Base-by-base conservation (phyloP, 2,329 filamentous ascomycete species). In the Sarocladium kiliense region DNA sequence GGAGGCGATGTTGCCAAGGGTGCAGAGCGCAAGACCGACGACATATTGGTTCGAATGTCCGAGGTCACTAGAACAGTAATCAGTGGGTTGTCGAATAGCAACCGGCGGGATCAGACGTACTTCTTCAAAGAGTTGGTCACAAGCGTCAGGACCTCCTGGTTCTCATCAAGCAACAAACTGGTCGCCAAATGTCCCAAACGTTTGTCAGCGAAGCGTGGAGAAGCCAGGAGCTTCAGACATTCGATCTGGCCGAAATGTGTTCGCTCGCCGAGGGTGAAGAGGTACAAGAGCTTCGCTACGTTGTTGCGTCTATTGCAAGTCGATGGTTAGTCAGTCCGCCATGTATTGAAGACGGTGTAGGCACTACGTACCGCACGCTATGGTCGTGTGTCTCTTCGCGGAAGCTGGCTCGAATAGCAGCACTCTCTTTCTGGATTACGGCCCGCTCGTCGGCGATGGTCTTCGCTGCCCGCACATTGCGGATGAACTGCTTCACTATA, bases 171-270 rank as follows among this genome's bases (percentile, higher is more conserved):
- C 61, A 99, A 74, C 68, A 99, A 75, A 85, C 97, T 99, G 18
- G 94, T 99, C 23, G 94, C 94, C 62, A 99, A 77, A 68, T 99
- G 96, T 39, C 94, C 94, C 63, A 99, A 76, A 49, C 94, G 87
- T 77, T 99, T 99, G 79, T 99, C 94, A 62, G 94, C 94, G 68
- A 99, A 99, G 57, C 93, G 90, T 61, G 95, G 92, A 39, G 94
- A 99, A 57, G 94, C 94, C 57, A 99, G 83, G 53, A 99, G 84
- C 75, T 99, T 99, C 66, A 99, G 81, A 73, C 94, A 99, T 84
- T 99, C 94, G 69, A 99, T 99, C 79, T 99, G 94, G 53, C 94
- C 94, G 70, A 99, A 99, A 74, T 99, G 94, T 56, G 94, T 99
- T 66, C 94, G 85, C 75, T 99, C 94, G 61, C 94, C 94, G 41